Evolutionary conservation across 2,329 filamentous ascomycete genomes (phyloP).

Genomic region (Blastomyces gilchristii): DNA sequence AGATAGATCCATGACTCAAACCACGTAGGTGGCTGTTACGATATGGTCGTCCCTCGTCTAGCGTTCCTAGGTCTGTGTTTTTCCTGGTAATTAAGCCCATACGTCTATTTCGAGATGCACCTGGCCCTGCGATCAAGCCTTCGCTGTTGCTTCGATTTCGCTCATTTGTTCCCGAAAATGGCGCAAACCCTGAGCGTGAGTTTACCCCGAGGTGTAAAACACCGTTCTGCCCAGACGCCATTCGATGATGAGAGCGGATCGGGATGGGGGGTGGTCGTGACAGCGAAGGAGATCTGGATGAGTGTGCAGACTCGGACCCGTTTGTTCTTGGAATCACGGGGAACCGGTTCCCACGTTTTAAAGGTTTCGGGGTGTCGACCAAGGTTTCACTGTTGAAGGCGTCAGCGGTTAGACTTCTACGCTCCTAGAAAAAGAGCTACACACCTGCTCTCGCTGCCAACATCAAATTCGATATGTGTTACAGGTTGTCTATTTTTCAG

Average conservation of each 20-base stretch:
- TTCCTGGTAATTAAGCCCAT: slow-evolving; percentile 53
- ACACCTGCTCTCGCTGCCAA: slow-evolving; percentile 37
- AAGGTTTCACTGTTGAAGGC: slow-evolving; percentile 55
- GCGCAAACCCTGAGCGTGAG: slow-evolving; percentile 63
- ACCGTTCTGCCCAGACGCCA: slow-evolving; percentile 34
- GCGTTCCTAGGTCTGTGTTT: slow-evolving; percentile 43
- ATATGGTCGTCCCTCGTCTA: slow-evolving; percentile 44
- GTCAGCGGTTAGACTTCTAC: not conserved
- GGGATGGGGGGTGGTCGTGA: slow-evolving; percentile 67
- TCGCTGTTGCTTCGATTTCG: slow-evolving; percentile 53
- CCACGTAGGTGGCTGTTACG: slow-evolving; percentile 47
- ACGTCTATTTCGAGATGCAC: slow-evolving; percentile 43
- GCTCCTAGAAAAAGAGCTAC: not conserved
- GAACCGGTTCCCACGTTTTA: slow-evolving; percentile 48
- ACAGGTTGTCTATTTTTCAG: slow-evolving; percentile 40
- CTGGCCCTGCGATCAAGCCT: slow-evolving; percentile 43
- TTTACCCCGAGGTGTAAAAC: slow-evolving; percentile 36
- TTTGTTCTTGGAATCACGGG: slow-evolving; percentile 49
- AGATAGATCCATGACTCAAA: slow-evolving; percentile 47
- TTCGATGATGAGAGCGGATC: slow-evolving; percentile 66
- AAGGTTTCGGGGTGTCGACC: slow-evolving; percentile 65
- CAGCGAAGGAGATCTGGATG: slow-evolving; percentile 57
- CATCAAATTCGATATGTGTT: slow-evolving; percentile 35
- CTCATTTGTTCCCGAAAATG: slow-evolving; percentile 53
- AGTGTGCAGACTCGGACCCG: slow-evolving; percentile 54